These are phyloP conservation scores for Ustilago lituana DNA, from an alignment of 1,284 basidiomycete species.

Conservation along the genomic window DNA sequence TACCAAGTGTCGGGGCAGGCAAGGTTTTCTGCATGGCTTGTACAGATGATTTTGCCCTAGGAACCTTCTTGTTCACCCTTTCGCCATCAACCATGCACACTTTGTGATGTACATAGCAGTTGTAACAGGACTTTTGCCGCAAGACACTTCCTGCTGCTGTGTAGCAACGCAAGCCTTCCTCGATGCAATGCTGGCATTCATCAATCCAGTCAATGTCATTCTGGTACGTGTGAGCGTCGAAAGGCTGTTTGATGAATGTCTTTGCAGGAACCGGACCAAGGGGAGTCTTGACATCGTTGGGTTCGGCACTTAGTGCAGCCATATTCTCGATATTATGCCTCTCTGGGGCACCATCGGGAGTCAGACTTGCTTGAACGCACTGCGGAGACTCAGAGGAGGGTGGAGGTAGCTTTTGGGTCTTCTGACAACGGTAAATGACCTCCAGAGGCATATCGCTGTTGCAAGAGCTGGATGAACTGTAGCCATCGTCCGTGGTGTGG, in stretches of 20 bases:
- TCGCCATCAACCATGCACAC: constrained; percentile 2
- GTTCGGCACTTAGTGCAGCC: too few species aligned
- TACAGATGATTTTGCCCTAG: too few species aligned
- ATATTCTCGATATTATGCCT: too few species aligned
- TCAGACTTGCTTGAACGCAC: too few species aligned
- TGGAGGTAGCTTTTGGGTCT: neutral
- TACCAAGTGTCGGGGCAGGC: too few species aligned
- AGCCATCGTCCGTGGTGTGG: neutral
- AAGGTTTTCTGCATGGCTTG: too few species aligned
- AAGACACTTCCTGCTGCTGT: neutral
- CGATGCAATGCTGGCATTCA: constrained; percentile 1
- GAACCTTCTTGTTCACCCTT: too few species aligned
- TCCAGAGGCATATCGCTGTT: constrained; percentile 1
- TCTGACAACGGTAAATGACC: neutral
- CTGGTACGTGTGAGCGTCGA: neutral
- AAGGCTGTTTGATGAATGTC: too few species aligned
- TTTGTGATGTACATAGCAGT: neutral
- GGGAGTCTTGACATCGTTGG: too few species aligned
- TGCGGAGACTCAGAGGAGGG: neutral
- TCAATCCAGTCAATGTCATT: constrained; percentile 5
- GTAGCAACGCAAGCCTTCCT: neutral
- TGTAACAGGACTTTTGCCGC: neutral
- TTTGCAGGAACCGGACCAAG: too few species aligned
- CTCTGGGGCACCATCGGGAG: too few species aligned
- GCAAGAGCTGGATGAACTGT: neutral